These are phyloP conservation scores for Lactarius tabidus DNA, from an alignment of 768 basidiomycete genomes.

Conservation along the genomic window DNA sequence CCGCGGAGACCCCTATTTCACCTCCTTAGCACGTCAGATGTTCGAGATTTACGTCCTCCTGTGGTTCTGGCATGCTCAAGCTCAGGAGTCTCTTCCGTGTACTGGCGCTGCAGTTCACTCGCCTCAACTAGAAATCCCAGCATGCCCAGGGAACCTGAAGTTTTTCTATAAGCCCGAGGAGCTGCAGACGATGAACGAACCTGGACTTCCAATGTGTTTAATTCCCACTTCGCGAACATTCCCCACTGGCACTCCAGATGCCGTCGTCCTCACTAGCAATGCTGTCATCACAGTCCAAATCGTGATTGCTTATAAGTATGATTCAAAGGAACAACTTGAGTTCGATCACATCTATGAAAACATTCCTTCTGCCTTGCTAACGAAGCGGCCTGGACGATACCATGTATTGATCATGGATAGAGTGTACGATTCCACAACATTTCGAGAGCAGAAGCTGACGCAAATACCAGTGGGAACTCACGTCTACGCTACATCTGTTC, in stretches of 20 bases:
- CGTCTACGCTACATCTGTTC: neutral
- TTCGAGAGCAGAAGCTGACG: neutral
- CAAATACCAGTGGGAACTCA: neutral
- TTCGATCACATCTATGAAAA: neutral
- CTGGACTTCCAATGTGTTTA: neutral
- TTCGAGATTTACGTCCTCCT: neutral
- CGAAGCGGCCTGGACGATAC: neutral
- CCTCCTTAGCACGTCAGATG: neutral
- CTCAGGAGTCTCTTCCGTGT: neutral
- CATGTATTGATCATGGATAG: neutral
- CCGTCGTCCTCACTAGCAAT: neutral
- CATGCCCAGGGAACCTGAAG: neutral
- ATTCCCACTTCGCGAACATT: neutral
- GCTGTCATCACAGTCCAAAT: neutral
- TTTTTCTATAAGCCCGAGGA: neutral
- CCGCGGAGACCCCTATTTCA: neutral
- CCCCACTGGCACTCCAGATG: neutral
- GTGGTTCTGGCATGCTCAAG: neutral
- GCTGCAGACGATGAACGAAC: neutral
- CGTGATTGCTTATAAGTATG: neutral
- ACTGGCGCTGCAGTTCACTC: accelerated
- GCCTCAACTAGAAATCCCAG: neutral
- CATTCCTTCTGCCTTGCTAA: neutral
- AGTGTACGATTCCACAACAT: neutral
- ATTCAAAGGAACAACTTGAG: neutral